Evolutionary conservation across 164 flowering plant genomes (phyloP).

Genomic region (Malania oleifera): DNA sequence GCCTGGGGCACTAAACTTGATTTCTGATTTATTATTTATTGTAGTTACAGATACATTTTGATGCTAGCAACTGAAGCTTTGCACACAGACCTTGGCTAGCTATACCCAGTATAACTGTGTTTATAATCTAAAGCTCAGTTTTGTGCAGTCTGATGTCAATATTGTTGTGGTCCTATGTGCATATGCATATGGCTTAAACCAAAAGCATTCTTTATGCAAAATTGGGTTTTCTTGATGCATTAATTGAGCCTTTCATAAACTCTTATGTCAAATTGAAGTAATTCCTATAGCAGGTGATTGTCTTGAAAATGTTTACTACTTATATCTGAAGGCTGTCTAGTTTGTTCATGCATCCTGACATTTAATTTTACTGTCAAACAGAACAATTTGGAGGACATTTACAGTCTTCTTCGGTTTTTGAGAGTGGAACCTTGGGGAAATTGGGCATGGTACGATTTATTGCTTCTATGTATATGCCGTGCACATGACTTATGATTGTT

Average conservation of each 20-base stretch:
- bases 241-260: no score
- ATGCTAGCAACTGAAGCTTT: no score
- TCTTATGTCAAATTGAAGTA: neutral
- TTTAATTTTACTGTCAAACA: conserved; percentile 24
- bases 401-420: conserved; percentile 91
- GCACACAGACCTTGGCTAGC: no score
- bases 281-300: neutral
- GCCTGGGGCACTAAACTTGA: no score
- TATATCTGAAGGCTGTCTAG: neutral
- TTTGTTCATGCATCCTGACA: conserved; percentile 1
- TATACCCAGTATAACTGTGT: no score
- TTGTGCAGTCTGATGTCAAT: no score
- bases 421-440: conserved; percentile 96
- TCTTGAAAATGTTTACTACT: neutral
- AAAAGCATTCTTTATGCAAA: neutral
- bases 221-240: neutral
- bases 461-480: neutral
- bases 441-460: conserved; percentile 75
- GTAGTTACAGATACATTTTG: no score
- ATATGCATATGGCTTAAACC: neutral
- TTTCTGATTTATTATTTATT: no score
- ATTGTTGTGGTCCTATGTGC: no score
- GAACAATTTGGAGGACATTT: conserved; percentile 92
- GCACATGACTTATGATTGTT: no score
- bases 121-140: no score